A percentile compares a stretch with the other conserved stretches of the same genome.
These are phyloP conservation scores for Nemania diffusa DNA, from an alignment of 2,329 filamentous ascomycete genomes.

Conservation along the genomic window DNA sequence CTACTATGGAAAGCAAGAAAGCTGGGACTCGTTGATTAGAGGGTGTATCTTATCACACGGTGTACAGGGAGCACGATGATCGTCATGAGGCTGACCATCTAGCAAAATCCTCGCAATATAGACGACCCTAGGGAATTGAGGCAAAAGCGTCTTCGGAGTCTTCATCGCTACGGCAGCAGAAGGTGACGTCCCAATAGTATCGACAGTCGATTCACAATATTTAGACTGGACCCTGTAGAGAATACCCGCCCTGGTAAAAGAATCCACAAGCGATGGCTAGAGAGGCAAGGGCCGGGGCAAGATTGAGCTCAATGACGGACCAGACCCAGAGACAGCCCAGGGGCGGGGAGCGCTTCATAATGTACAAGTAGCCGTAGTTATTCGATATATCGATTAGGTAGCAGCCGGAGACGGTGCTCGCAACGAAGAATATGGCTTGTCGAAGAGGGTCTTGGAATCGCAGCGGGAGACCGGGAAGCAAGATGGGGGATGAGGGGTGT, in stretches of 20 bases:
- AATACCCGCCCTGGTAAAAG: constrained; percentile 62
- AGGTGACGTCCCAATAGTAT: constrained; percentile 1
- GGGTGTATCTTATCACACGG: too few relatives aligned
- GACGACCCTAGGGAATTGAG: neutral
- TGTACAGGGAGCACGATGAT: neutral
- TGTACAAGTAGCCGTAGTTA: constrained; percentile 79
- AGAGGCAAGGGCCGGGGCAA: constrained; percentile 71
- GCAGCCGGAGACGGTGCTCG: constrained; percentile 73
- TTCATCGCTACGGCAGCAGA: constrained; percentile 17
- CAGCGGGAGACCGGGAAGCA: constrained; percentile 62
- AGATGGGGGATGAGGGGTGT: constrained; percentile 58
- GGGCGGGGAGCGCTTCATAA: constrained; percentile 93
- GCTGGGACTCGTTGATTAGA: too few relatives aligned
- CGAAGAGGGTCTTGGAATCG: constrained; percentile 60
- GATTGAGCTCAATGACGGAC: constrained; percentile 86
- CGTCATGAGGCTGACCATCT: neutral
- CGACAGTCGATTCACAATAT: neutral
- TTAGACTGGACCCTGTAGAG: constrained; percentile 48
- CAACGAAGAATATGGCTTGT: constrained; percentile 71
- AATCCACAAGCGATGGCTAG: constrained; percentile 59
- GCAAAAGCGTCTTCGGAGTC: neutral
- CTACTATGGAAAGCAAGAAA: too few relatives aligned
- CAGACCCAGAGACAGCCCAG: constrained; percentile 93
- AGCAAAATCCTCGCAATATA: neutral
- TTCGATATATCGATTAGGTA: constrained; percentile 88